phyloP scores from a whole-genome alignment of 2,329 filamentous ascomycete species.

The Grosmannia huntii region DNA sequence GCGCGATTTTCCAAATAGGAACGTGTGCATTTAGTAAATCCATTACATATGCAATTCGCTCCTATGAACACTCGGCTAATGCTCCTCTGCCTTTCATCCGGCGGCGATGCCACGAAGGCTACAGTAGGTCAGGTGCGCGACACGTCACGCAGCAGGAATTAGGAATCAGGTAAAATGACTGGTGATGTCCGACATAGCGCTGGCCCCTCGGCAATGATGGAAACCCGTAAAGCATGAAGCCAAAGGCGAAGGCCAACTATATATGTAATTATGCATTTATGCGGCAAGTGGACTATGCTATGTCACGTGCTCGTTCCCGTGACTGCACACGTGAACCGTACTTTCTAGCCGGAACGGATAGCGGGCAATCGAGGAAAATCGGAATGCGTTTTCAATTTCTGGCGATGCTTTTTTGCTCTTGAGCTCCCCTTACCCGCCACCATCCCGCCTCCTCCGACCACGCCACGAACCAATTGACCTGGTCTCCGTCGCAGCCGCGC shows the following conservation, averaged over 20 bases:
- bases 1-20: not conserved
- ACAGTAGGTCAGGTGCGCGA: not conserved
- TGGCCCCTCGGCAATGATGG: not conserved
- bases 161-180: not conserved
- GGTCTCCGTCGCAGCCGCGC: not conserved
- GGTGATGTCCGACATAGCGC: not conserved
- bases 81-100: not conserved
- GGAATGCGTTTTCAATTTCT: conserved; percentile 5
- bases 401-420: conserved; percentile 7
- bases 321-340: not conserved
- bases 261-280: not conserved
- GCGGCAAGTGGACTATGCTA: not conserved
- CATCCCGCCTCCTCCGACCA: not conserved
- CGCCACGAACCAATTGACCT: not conserved
- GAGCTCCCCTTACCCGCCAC: conserved; percentile 1
- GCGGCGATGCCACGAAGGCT: not conserved
- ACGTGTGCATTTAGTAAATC: not conserved
- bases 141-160: not conserved
- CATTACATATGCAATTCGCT: not conserved
- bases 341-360: not conserved
- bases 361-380: conserved; percentile 4
- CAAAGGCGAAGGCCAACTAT: no score
- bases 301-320: not conserved
- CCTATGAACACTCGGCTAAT: not conserved
- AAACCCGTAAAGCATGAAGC: not conserved